phyloP scores from a whole-genome alignment of 2,329 filamentous ascomycete species.

The Aspergillus candidus region DNA sequence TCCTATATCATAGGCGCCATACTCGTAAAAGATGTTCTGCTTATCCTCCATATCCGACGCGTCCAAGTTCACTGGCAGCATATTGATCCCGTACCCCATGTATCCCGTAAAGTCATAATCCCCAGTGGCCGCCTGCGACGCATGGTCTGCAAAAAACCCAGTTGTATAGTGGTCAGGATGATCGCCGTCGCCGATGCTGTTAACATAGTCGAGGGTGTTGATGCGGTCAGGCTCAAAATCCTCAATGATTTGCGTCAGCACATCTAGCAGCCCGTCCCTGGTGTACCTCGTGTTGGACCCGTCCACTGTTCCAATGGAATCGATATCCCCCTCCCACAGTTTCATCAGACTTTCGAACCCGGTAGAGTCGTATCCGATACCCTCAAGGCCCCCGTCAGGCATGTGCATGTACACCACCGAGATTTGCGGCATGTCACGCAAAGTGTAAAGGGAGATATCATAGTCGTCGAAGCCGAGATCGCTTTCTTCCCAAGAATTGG shows the following conservation, averaged over 20 bases:
- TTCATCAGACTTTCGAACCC: constrained; percentile 9
- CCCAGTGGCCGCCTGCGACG: no score
- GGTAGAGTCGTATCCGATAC: constrained; percentile 7
- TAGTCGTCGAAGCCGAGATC: constrained; percentile 7
- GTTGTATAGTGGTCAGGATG: constrained; percentile 13
- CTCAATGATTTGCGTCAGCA: constrained; percentile 4
- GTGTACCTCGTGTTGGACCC: constrained; percentile 6
- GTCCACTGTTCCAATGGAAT: constrained; percentile 4
- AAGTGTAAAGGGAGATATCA: constrained; percentile 7
- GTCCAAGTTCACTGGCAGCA: no score
- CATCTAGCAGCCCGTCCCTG: constrained; percentile 4
- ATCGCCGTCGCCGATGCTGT: constrained; percentile 9
- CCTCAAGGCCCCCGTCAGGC: constrained; percentile 11
- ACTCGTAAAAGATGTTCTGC: no score
- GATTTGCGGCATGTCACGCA: constrained; percentile 4
- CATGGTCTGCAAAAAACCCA: constrained; percentile 6
- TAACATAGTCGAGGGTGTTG: constrained; percentile 13
- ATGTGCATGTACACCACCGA: constrained; percentile 13
- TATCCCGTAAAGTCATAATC: no score
- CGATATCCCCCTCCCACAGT: constrained; percentile 11
- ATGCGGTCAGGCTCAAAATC: constrained; percentile 7
- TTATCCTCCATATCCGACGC: no score
- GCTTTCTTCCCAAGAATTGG: constrained; percentile 9
- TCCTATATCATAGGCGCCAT: no score
- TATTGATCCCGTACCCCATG: no score